A percentile compares a stretch with the other conserved stretches of the same genome.
phyloP scores from a whole-genome alignment of 139 green algal species.

The Picochlorum sp. region DNA sequence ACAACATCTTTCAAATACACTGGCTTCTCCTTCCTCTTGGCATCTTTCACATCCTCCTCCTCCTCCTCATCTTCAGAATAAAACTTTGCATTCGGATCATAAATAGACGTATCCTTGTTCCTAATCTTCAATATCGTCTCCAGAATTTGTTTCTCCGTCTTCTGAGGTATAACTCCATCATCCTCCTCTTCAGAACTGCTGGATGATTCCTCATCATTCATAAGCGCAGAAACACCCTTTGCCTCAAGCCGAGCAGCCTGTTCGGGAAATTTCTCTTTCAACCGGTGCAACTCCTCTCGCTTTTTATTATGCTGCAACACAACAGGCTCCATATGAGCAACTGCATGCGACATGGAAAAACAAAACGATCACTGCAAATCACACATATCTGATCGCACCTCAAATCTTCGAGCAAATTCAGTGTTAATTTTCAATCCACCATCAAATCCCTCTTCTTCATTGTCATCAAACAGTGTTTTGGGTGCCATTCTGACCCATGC shows the following conservation, averaged over 20 bases:
- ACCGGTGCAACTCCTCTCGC: conserved; percentile 65
- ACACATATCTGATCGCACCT: conserved; percentile 31
- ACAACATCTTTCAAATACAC: conserved; percentile 75
- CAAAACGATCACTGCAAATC: not conserved
- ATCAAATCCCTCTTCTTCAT: conserved; percentile 22
- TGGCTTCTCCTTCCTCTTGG: conserved; percentile 32
- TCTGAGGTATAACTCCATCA: conserved; percentile 36
- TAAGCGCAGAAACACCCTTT: not conserved
- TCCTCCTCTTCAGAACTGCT: conserved; percentile 27
- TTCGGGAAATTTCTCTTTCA: conserved; percentile 71
- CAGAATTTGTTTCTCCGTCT: conserved; percentile 58
- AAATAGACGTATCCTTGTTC: conserved; percentile 60
- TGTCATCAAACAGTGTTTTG: conserved; percentile 50
- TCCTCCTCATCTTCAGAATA: conserved; percentile 44
- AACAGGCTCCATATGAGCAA: not conserved
- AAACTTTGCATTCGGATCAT: conserved; percentile 52
- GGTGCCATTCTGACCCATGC: conserved; percentile 10
- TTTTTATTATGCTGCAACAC: conserved; percentile 69
- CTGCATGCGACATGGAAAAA: not conserved
- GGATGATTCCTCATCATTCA: conserved; percentile 5
- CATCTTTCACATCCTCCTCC: conserved; percentile 12
- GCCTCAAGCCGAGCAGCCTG: conserved; percentile 41
- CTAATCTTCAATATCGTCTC: conserved; percentile 64
- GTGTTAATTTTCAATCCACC: conserved; percentile 51
- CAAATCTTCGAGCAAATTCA: conserved; percentile 59